Conservation (phyloP, 768 basidiomycete genomes). For the Tulasnella sp. region DNA sequence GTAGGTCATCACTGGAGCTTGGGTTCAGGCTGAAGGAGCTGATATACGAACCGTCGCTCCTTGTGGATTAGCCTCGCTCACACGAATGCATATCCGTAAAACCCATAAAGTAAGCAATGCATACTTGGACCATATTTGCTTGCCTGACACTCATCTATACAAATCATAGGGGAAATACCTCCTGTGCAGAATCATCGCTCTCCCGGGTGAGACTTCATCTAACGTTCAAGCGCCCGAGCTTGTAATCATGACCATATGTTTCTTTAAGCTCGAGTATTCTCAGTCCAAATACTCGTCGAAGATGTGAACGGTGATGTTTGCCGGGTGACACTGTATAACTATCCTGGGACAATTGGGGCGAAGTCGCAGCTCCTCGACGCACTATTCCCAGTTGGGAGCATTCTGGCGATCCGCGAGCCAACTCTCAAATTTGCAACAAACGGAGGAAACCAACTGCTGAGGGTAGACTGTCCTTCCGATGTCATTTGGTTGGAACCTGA, state of each 20-base stretch:
- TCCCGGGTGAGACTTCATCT: background rate
- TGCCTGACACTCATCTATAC: background rate
- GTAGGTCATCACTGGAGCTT: background rate
- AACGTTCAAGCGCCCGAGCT: background rate
- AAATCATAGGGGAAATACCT: constrained; percentile 4
- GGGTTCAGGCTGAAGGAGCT: background rate
- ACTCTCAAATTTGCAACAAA: constrained; percentile 24
- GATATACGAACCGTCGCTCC: background rate
- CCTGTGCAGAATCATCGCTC: background rate
- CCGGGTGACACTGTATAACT: constrained; percentile 28
- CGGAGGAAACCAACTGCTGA: constrained; percentile 23
- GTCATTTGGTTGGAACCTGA: constrained; percentile 24
- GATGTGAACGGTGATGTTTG: constrained; percentile 27
- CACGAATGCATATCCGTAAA: constrained; percentile 5
- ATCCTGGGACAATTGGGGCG: constrained; percentile 26
- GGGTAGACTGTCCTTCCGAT: constrained; percentile 32
- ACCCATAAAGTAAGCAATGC: background rate
- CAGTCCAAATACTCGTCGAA: constrained; percentile 24
- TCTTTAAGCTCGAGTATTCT: constrained; percentile 7
- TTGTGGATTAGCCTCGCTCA: background rate
- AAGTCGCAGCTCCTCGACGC: constrained; percentile 25
- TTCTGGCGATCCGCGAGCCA: constrained; percentile 33
- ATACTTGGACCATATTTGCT: background rate
- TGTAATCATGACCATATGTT: background rate
- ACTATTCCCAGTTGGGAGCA: constrained; percentile 29